Conservation (phyloP, 163 green algal species). For the Volvox carteri region DNA sequence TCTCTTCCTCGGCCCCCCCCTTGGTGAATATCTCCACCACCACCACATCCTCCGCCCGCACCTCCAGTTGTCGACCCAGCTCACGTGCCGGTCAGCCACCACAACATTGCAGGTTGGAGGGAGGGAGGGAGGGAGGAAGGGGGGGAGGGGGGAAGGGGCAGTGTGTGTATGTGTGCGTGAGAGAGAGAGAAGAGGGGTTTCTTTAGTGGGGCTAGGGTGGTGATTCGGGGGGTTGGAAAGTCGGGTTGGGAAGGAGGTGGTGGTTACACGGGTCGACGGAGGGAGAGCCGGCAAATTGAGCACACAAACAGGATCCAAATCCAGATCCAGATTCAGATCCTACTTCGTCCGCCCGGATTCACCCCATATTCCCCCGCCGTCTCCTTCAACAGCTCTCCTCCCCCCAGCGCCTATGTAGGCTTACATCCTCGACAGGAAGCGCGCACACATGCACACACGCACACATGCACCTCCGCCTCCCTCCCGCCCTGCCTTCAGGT, state of each 20-base stretch:
- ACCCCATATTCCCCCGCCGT: background rate
- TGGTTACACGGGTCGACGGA: background rate
- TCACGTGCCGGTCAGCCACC: constrained; percentile 32
- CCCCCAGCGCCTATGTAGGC: too few relatives aligned
- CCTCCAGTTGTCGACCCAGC: constrained; percentile 32
- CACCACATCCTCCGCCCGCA: background rate
- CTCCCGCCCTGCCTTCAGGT: too few relatives aligned
- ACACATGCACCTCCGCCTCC: background rate
- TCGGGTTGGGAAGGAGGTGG: background rate
- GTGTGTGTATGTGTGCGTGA: background rate
- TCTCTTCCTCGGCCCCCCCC: background rate
- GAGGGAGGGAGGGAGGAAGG: too few relatives aligned
- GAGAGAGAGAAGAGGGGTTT: background rate
- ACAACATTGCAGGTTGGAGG: constrained; percentile 45
- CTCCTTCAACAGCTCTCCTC: background rate
- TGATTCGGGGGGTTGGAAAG: background rate
- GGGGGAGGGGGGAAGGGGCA: background rate
- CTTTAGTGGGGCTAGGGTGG: background rate
- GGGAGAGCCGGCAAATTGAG: too few relatives aligned
- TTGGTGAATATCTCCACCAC: background rate
- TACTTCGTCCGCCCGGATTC: too few relatives aligned
- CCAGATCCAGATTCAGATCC: too few relatives aligned
- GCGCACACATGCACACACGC: background rate
- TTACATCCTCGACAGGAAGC: too few relatives aligned
- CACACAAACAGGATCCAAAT: too few relatives aligned